Base-by-base conservation (phyloP, 371 early-diverging fungal species). In the Fennellomyces sp. region DNA sequence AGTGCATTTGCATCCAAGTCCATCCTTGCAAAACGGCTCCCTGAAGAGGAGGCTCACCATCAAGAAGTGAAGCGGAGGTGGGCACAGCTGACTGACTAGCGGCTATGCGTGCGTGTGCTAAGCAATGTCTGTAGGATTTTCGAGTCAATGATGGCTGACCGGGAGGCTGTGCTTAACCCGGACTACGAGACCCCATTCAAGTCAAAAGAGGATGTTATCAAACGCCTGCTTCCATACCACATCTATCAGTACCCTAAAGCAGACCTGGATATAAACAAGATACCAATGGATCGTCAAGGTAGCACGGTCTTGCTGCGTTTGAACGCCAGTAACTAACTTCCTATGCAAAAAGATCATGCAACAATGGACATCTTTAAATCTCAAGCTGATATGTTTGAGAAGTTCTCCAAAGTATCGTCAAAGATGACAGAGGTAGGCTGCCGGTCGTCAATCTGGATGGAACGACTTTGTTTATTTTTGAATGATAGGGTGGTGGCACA, bases 191-290 rank as follows among this genome's bases (percentile, higher is more conserved):
- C 83, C 27, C 88, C 89, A 2, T 91, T 90, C 51, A 49, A 52
- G 2, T 88, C 85, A 1, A 51, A 82, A 8, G 66, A 81, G 41
- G 91, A 91, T 68, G 86, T 80, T 1, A 73, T 90, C 33, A 68
- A 81, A 55, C 78, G 91, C 28, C 65, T 91, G 17, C 66, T 91
- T 33, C 91, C 91, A 6, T 91, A 81, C 63, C 91, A 91, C 55
- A 77, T 91, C 29, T 90, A 76, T 52, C 90, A 90, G 65, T 86
- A 87, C 60, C 88, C 88, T 1, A 75, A 82, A 13, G 63, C 67
- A 23, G 87, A 84, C 50, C 56, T 90, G n/a, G 84, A 88, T 31
- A 65, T 77, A 2, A 83, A 86, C 53, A 76, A 80, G 47, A 79
- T 78, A 36, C 81, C 80, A 15, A 47, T 76, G 31, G 75, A 73